Conservation (phyloP, 495 filamentous ascomycete species). For the Penicillium antarcticum region DNA sequence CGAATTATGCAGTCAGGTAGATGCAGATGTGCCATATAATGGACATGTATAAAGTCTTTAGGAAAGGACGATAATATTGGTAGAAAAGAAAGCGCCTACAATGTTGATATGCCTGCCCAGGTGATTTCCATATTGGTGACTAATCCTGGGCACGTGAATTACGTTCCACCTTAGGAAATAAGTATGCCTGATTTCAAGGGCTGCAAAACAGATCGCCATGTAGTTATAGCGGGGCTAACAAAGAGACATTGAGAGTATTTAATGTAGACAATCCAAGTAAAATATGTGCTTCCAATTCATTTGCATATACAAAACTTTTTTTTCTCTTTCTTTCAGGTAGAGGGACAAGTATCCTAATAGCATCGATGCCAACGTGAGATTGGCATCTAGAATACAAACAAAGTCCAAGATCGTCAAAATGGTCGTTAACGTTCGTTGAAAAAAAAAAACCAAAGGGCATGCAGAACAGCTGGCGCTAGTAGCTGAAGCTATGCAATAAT, state of each 20-base stretch:
- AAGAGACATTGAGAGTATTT: too few relatives aligned
- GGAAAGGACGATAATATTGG: background rate
- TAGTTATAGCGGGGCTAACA: too few relatives aligned
- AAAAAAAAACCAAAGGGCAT: background rate
- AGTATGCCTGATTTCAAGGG: too few relatives aligned
- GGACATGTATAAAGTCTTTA: background rate
- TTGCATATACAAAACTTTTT: background rate
- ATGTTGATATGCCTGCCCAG: conserved; percentile 1
- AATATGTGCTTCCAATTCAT: background rate
- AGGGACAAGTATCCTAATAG: too few relatives aligned
- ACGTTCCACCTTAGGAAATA: too few relatives aligned
- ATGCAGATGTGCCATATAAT: background rate
- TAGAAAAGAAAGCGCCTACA: background rate
- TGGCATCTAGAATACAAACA: background rate
- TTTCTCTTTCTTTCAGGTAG: background rate
- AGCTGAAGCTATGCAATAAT: conserved; percentile 21
- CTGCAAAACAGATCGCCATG: too few relatives aligned
- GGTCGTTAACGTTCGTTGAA: background rate
- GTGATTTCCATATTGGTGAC: background rate
- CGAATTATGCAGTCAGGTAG: too few relatives aligned
- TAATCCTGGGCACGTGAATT: background rate
- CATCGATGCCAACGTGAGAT: background rate
- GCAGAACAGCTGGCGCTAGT: conserved; percentile 1
- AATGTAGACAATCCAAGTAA: too few relatives aligned
- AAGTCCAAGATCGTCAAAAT: background rate